Percentiles rank a stretch among this genome's conserved stretches.
phyloP scores from a whole-genome alignment of 2,329 filamentous ascomycete genomes.

The Epicoccum nigrum region DNA sequence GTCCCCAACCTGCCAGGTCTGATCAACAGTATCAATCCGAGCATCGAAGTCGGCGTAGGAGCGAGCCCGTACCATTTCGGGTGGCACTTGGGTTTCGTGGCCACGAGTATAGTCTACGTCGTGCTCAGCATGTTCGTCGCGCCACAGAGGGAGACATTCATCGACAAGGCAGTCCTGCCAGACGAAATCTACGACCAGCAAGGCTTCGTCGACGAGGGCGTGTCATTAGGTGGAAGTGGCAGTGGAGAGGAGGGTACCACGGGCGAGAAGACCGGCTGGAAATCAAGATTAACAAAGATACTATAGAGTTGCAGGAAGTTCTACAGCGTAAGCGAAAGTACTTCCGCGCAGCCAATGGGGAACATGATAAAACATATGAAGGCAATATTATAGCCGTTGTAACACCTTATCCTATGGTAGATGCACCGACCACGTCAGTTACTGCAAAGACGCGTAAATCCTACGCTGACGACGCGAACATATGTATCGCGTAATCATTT shows the following conservation, averaged over 20 bases:
- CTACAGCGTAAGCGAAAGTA: not conserved
- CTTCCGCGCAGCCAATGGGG: not conserved
- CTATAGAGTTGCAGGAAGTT: constrained; percentile 26
- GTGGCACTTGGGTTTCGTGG: constrained; percentile 68
- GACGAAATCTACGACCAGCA: constrained; percentile 47
- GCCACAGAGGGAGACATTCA: constrained; percentile 58
- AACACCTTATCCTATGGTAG: not conserved
- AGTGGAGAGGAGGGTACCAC: constrained; percentile 27
- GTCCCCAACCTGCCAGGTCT: constrained; percentile 64
- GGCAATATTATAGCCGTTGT: not conserved
- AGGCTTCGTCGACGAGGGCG: constrained; percentile 37
- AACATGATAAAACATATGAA: not conserved
- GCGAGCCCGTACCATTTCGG: constrained; percentile 66
- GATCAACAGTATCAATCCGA: constrained; percentile 51
- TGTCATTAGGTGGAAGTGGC: constrained; percentile 32
- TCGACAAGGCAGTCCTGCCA: constrained; percentile 50
- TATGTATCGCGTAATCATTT: not conserved
- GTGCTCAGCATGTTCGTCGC: constrained; percentile 54
- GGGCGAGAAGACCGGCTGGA: constrained; percentile 43
- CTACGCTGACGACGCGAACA: constrained; percentile 5
- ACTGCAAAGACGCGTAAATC: not conserved
- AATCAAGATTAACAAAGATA: constrained; percentile 40
- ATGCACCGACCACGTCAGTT: not conserved
- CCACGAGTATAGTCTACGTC: constrained; percentile 63
- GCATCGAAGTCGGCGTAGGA: constrained; percentile 54